Conservation (phyloP, 2,329 filamentous ascomycete species). For the Capronia epimyces region DNA sequence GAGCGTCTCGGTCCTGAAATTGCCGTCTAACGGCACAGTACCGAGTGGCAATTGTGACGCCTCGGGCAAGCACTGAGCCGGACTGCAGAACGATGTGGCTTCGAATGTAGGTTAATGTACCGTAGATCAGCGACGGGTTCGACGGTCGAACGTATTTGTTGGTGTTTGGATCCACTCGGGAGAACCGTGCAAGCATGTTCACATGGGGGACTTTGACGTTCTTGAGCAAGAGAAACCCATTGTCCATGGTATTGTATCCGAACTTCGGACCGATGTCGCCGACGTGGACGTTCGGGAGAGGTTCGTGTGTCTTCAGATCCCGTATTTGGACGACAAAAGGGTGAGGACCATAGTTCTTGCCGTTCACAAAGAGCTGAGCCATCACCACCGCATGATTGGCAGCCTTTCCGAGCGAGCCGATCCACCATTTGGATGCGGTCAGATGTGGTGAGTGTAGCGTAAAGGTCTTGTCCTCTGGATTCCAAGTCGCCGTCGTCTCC, state of each 20-base stretch:
- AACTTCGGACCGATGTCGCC: conserved; percentile 79
- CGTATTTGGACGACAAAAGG: conserved; percentile 73
- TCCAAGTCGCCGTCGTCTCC: conserved; percentile 70
- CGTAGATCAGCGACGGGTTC: conserved; percentile 64
- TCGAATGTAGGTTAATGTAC: conserved; percentile 70
- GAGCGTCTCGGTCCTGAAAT: conserved; percentile 68
- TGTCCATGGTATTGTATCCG: conserved; percentile 77
- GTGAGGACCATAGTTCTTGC: conserved; percentile 66
- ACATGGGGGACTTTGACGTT: conserved; percentile 68
- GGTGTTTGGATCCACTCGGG: conserved; percentile 61
- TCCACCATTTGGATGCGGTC: conserved; percentile 80
- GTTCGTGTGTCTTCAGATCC: conserved; percentile 63
- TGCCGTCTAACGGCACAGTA: conserved; percentile 71
- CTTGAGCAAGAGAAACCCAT: conserved; percentile 73
- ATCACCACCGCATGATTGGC: conserved; percentile 75
- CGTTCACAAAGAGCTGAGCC: conserved; percentile 65
- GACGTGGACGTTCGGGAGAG: conserved; percentile 64
- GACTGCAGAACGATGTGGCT: conserved; percentile 69
- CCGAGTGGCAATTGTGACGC: conserved; percentile 70
- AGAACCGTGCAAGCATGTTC: conserved; percentile 69
- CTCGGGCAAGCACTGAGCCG: conserved; percentile 64
- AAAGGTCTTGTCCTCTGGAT: conserved; percentile 67
- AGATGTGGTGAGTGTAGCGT: conserved; percentile 66
- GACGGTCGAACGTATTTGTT: conserved; percentile 63
- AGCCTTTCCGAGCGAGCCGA: conserved; percentile 68